A percentile compares a stretch with the other conserved stretches of the same genome.
Conservation (phyloP, 148 eudicot genomes). For the Linanthus parryae region DNA sequence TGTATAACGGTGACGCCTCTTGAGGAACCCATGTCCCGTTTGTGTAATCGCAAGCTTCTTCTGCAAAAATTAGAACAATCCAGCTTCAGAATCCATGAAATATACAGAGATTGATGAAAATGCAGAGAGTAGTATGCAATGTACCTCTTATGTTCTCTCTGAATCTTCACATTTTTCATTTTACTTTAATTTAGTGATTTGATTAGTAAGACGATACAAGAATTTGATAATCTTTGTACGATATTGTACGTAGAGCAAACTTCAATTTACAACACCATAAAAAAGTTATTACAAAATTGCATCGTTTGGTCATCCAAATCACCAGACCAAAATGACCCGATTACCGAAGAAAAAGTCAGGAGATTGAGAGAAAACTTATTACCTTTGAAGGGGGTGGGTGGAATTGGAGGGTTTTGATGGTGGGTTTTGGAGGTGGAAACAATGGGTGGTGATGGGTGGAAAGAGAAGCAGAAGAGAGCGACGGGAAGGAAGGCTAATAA, state of each 20-base stretch:
- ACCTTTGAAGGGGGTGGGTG: slow-evolving; percentile 24
- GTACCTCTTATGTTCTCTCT: too few species aligned
- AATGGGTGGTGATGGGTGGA: slow-evolving; percentile 31
- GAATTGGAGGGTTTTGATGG: slow-evolving; percentile 11
- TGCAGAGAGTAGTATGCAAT: too few species aligned
- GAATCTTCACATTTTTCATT: too few species aligned
- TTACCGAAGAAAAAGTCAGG: too few species aligned
- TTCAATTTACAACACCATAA: too few species aligned
- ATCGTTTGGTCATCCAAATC: neutral
- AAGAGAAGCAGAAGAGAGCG: slow-evolving; percentile 41
- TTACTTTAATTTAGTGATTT: too few species aligned
- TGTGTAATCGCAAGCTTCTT: slow-evolving; percentile 59
- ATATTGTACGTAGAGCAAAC: too few species aligned
- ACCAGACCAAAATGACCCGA: too few species aligned
- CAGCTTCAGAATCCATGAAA: neutral
- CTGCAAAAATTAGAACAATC: slow-evolving; percentile 22
- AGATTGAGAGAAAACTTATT: too few species aligned
- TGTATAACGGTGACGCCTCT: slow-evolving; percentile 62
- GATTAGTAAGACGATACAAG: too few species aligned
- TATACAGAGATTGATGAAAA: neutral
- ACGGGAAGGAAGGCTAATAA: slow-evolving; percentile 47
- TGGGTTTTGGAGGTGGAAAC: slow-evolving; percentile 11
- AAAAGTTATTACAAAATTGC: too few species aligned
- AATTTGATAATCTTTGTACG: too few species aligned
- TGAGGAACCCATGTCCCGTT: slow-evolving; percentile 65